phyloP scores from a whole-genome alignment of 176 grass and related monocot genomes.

The Sorghum bicolor region Sorghum_bicolor_NCBIv3 NC_012875.2:54230501-54231000 shows the following conservation, averaged over 20 bases:
- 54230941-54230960: not conserved
- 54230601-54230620: constrained; percentile 74
- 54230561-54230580: not conserved
- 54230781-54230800: constrained; percentile 22
- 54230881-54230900: not conserved
- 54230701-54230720: not conserved
- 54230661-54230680: constrained; percentile 49
- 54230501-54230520: constrained; percentile 21
- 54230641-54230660: constrained; percentile 44
- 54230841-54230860: not conserved
- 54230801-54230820: not conserved
- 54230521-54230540: not conserved
- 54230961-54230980: not conserved
- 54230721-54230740: not conserved
- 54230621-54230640: constrained; percentile 77
- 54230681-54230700: constrained; percentile 37
- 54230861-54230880: not conserved
- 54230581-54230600: not conserved
- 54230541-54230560: not conserved
- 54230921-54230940: not conserved
- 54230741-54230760: not conserved
- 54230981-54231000: not conserved
- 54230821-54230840: constrained; percentile 16
- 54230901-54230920: not conserved
- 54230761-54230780: constrained; percentile 7